Evolutionary conservation across 2,329 filamentous ascomycete species (phyloP).

Genomic region (Xylaria sp.): DNA sequence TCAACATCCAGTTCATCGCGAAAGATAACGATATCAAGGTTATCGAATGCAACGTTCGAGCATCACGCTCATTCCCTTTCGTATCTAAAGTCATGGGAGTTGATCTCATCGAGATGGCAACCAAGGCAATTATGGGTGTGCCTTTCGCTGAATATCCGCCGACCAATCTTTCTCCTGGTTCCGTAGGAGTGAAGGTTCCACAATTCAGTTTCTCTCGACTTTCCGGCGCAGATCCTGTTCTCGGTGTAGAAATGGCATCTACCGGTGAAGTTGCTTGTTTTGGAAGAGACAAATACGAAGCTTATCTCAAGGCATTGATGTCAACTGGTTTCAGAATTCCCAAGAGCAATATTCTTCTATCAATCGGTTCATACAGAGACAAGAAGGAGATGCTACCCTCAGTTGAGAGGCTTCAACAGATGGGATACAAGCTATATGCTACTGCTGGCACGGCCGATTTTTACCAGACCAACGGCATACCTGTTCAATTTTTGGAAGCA

Average conservation of each 20-base stretch:
- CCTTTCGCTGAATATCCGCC: slow-evolving; percentile 85
- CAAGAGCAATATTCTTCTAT: slow-evolving; percentile 93
- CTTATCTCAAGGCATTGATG: slow-evolving; percentile 94
- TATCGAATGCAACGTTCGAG: slow-evolving; percentile 98
- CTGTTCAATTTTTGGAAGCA: slow-evolving; percentile 92
- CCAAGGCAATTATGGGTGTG: slow-evolving; percentile 91
- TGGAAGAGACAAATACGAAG: slow-evolving; percentile 94
- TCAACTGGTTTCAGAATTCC: slow-evolving; percentile 97
- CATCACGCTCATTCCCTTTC: slow-evolving; percentile 96
- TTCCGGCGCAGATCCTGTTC: slow-evolving; percentile 92
- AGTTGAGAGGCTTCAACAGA: slow-evolving; percentile 84
- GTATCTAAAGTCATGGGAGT: slow-evolving; percentile 99
- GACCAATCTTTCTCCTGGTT: slow-evolving; percentile 78
- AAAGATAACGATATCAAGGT: slow-evolving; percentile 99
- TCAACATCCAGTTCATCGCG: slow-evolving; percentile 99
- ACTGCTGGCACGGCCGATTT: slow-evolving; percentile 97
- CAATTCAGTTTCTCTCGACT: slow-evolving; percentile 99
- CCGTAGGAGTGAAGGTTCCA: slow-evolving; percentile 96
- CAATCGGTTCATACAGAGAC: slow-evolving; percentile 97
- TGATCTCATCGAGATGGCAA: slow-evolving; percentile 97
- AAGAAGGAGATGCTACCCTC: slow-evolving; percentile 97
- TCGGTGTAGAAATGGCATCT: slow-evolving; percentile 99
- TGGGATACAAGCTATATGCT: slow-evolving; percentile 96
- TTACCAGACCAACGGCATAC: slow-evolving; percentile 89
- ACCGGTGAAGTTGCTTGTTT: slow-evolving; percentile 98